Evolutionary conservation across 495 filamentous ascomycete genomes (phyloP).

Genomic region (Platismatia glauca): DNA sequence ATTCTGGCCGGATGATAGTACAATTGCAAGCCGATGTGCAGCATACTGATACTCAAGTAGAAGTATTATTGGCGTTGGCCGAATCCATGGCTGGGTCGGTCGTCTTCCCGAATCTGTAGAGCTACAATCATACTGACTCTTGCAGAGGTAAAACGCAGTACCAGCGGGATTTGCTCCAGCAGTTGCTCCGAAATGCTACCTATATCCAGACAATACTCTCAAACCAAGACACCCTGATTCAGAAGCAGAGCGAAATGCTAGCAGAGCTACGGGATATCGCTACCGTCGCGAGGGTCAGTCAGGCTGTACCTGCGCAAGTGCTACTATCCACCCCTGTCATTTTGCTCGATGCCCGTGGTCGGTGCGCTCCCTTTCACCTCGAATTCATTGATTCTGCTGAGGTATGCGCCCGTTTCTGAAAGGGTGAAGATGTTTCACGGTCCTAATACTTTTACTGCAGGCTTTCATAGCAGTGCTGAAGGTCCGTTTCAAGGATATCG

Average conservation of each 20-base stretch:
- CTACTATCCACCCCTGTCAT: neutral
- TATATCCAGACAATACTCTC: neutral
- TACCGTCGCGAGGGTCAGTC: neutral
- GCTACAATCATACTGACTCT: neutral
- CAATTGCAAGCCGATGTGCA: neutral
- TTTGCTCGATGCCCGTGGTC: neutral
- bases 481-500: conserved; percentile 1
- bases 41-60: neutral
- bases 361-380: neutral
- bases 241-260: neutral
- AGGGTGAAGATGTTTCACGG: neutral
- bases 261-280: neutral
- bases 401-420: neutral
- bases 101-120: neutral
- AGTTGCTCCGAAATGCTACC: neutral
- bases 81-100: neutral
- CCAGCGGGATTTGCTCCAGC: neutral
- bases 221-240: neutral
- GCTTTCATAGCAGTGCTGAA: neutral
- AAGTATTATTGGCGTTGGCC: neutral
- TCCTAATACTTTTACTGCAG: neutral
- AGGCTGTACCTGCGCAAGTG: neutral
- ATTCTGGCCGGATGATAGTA: neutral
- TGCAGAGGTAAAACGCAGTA: neutral
- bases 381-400: conserved; percentile 2